Conservation (phyloP, 1,284 basidiomycete genomes). For the Exsudoporus floridanus region DNA sequence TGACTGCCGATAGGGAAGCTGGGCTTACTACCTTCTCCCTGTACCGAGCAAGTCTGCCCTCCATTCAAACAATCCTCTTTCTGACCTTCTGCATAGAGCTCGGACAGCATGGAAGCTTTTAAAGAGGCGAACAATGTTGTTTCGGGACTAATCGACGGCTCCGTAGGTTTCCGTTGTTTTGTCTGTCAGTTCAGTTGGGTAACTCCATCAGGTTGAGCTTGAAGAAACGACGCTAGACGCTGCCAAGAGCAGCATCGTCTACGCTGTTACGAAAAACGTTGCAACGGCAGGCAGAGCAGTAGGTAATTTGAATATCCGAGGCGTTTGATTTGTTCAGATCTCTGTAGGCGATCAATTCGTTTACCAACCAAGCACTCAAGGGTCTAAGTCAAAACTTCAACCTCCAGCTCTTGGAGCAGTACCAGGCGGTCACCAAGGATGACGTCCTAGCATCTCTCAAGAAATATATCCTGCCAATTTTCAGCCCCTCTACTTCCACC, state of each 20-base stretch:
- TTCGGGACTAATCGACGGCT: slow-evolving; percentile 72
- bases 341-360: slow-evolving; percentile 71
- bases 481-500: slow-evolving; percentile 75
- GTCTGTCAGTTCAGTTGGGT: slow-evolving; percentile 1
- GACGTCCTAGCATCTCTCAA: slow-evolving; percentile 72
- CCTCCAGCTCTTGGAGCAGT: slow-evolving; percentile 73
- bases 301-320: slow-evolving; percentile 27
- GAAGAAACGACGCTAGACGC: slow-evolving; percentile 86
- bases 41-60: slow-evolving; percentile 62
- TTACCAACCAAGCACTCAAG: slow-evolving; percentile 85
- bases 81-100: slow-evolving; percentile 57
- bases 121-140: slow-evolving; percentile 79
- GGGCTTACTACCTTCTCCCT: slow-evolving; percentile 81
- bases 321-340: slow-evolving; percentile 2
- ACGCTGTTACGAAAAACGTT: slow-evolving; percentile 75
- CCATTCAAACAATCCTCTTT: not conserved
- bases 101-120: slow-evolving; percentile 84
- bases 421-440: slow-evolving; percentile 75
- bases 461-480: slow-evolving; percentile 85
- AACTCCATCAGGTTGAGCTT: slow-evolving; percentile 65
- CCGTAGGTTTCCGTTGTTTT: slow-evolving; percentile 51
- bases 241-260: slow-evolving; percentile 91
- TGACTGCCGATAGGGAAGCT: slow-evolving; percentile 78
- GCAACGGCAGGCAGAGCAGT: slow-evolving; percentile 86
- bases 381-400: slow-evolving; percentile 74